A percentile compares a stretch with the other conserved stretches of the same genome.
These are phyloP conservation scores for Carpinus fangiana DNA, from an alignment of 306 rosid genomes.

Conservation along the genomic window DNA sequence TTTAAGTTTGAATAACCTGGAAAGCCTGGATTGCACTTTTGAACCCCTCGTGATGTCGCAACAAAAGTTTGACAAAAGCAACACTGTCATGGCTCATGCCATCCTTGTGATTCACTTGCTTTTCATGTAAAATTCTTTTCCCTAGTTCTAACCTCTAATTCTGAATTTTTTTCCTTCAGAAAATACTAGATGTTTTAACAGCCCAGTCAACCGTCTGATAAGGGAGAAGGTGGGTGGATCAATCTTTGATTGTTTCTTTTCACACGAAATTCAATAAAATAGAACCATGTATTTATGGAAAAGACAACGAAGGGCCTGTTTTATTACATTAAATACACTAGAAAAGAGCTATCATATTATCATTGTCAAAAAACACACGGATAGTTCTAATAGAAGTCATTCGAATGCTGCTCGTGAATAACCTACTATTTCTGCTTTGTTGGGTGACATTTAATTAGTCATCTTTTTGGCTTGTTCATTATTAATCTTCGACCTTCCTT, in stretches of 20 bases:
- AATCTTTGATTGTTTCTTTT: conserved; percentile 26
- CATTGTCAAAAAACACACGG: conserved; percentile 30
- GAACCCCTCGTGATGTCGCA: conserved; percentile 36
- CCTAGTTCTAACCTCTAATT: conserved; percentile 32
- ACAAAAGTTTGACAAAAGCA: conserved; percentile 38
- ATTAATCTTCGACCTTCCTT: conserved; percentile 44
- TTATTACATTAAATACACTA: conserved; percentile 10
- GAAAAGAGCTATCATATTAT: conserved; percentile 20
- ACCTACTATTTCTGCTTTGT: conserved; percentile 71
- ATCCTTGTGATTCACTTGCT: conserved; percentile 64
- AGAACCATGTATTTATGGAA: conserved; percentile 30
- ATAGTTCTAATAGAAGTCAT: conserved; percentile 48
- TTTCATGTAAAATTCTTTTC: conserved; percentile 36
- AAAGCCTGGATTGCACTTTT: conserved; percentile 37
- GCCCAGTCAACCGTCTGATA: conserved; percentile 41
- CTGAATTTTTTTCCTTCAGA: conserved; percentile 48
- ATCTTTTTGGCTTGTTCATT: conserved; percentile 37
- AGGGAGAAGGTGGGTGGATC: conserved; percentile 52
- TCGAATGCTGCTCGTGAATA: conserved; percentile 65
- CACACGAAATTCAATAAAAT: conserved; percentile 9
- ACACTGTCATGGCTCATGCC: conserved; percentile 61
- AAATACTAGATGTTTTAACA: conserved; percentile 45
- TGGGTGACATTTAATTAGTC: conserved; percentile 70
- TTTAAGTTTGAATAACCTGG: conserved; percentile 28
- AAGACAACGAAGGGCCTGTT: conserved; percentile 22